Evolutionary conservation across 805 yeast genomes (phyloP), one percentile per base, ranked within the genome.

Genomic region (Naumovozyma baii): DNA sequence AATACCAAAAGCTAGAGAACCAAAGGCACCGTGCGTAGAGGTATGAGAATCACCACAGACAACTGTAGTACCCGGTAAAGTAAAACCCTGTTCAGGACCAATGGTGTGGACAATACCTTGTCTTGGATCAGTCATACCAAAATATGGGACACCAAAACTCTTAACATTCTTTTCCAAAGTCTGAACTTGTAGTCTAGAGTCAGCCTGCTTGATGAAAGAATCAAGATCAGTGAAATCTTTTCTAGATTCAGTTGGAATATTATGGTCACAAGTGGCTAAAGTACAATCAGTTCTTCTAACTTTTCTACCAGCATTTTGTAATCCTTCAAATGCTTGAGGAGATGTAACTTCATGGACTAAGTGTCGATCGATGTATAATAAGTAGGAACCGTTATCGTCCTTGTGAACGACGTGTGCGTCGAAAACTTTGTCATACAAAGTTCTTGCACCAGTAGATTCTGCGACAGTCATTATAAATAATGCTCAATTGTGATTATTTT

Each of bases 11-110:
- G 97, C 98, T 41, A 90, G 74, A 7, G 96, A 69, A 45, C 98
- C 98, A 60, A 90, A 90, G 35, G 98, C 98, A 54, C 98, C 98
- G 59, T 90, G 97, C 1, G 98, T 90, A 3, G 96, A 85, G 20
- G 98, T 90, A 63, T 90, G 98, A 4, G 96, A 86, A 63, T 90
- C 98, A 63, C 98, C 98, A 67, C 98, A 90, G 33, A 90, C 98
- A 30, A 90, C 95, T 3, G 97, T 90, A 39, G 96, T 86, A 52
- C 97, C 97, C 28, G 97, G 97, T 38, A 90, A 72, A 19, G 98
- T 90, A 68, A 90, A 90, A 37, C 96, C 97, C 66, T 90, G 96
- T 63, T 90, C 98, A 30, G 98, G 98, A 37, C 98, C 98, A 44
- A 90, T 94, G 50, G 90, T 86, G 63, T 90, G 98, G 40, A 90